Base-by-base conservation (phyloP, 768 basidiomycete species). In the Mycena leptocephala region DNA sequence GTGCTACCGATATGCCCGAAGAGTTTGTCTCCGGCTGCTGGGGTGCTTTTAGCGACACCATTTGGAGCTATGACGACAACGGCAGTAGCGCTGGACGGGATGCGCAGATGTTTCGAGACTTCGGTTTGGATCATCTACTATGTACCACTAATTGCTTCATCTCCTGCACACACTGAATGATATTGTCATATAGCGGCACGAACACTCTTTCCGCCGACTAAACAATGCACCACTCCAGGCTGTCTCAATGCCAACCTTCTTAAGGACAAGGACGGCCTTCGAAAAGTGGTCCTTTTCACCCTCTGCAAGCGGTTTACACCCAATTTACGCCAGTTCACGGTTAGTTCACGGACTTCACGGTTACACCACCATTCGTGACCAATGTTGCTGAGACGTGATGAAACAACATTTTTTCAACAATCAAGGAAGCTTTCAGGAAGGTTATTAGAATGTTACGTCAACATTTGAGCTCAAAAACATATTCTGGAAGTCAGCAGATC, bases 21-120 rank as follows among this genome's bases (percentile, higher is more conserved):
- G 64, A 66, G 10, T 66, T 66, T 66, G 64, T 66, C n/a, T 32
- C 64, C 43, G 64, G 64, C 28, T 66, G 64, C 46, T 66, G 64
- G 64, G 22, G 2, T 5, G 64, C 64, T 22, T 66, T 66, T 22
- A 66, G 64, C 64, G 28, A 66, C 11, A 66, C 64, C 1, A 66
- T 66, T 24, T 66, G 64, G 64, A 51, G 3, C 18, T 66, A 66
- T 46, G 46, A 66, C 28, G 24, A 51, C n/a, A 46, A 51, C 20
- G 64, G 64, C n/a, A 13, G 33, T 28, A 63, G 62, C 39, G 7
- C 62, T 20, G 62, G 62, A 5, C 35, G 26, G 24, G 62, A 63
- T 63, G 62, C 62, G 41, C 8, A 63, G 30, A 63, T 63, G 62
- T 43, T 63, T 28, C n/a, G 62, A 28, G 62, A 63, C 13, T 63